Evolutionary conservation across 1,284 basidiomycete species (phyloP), one percentile per base, ranked within the genome.

Genomic region (Phlebopus sp.): DNA sequence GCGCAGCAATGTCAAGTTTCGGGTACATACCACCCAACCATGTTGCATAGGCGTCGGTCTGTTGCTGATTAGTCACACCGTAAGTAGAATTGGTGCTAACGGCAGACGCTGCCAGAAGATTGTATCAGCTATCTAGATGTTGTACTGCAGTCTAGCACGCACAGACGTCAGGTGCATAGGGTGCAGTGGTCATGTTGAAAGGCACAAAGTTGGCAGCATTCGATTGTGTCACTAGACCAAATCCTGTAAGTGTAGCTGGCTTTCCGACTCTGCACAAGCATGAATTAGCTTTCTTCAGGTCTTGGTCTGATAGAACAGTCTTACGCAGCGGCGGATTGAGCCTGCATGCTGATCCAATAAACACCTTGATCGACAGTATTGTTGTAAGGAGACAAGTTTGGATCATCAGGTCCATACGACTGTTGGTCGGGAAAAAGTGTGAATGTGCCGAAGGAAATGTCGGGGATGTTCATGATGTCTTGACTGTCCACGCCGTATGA

Each of bases 361-460:
- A 70, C 52, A 37, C 82, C 83, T 18, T 59, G 59, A 46, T 78
- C 64, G 30, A 84, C 56, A 0, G 70, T 74, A 50, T 77, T 76
- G 52, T 79, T 73, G 62, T 78, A 80, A n/a, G 71, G 53, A 19
- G 73, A 63, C 44, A 77, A 63, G 52, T 66, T 71, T 19, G 74
- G 72, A 57, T 81, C 77, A 27, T 62, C 52, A 14, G 67, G 50
- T 18, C 65, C 72, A 55, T 83, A 84, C 29, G 59, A 60, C 51
- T 77, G 72, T 62, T 86, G 83, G 59, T 86, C 82, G 17, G 84
- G 84, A 72, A 86, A 84, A 14, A 84, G 55, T 52, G 78, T 80
- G 71, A 83, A 82, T 18, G 78, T 70, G 31, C 73, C 68, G 53
- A 82, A 84, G 17, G 73, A 75, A 52, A 86, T 77, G 13, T 74